Conservation (phyloP, 2,329 filamentous ascomycete genomes). For the Trichoderma sp. region DNA sequence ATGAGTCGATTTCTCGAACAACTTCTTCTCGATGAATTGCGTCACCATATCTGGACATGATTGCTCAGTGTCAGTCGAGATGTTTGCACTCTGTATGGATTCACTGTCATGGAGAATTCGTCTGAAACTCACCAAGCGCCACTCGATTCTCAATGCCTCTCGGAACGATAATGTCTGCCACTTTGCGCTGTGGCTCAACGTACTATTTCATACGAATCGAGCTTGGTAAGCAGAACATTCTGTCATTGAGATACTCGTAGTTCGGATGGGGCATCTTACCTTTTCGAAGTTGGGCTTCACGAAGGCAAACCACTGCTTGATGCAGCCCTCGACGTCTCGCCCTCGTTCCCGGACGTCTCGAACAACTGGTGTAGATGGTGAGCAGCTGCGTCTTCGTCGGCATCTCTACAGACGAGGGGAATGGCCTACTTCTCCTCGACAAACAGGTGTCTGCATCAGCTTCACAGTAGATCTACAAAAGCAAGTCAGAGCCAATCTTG, state of each 20-base stretch:
- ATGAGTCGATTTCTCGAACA: conserved; percentile 80
- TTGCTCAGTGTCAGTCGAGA: conserved; percentile 16
- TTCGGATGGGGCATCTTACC: conserved; percentile 40
- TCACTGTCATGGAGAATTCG: no score
- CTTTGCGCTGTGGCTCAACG: conserved; percentile 87
- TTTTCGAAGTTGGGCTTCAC: conserved; percentile 97
- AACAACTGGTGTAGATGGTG: conserved; percentile 56
- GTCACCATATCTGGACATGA: conserved; percentile 76
- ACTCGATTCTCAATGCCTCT: conserved; percentile 93
- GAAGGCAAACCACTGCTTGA: conserved; percentile 96
- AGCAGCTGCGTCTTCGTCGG: conserved; percentile 9
- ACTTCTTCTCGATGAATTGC: conserved; percentile 85
- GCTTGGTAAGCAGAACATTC: neutral
- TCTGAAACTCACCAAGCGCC: conserved; percentile 66
- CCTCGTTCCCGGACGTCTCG: conserved; percentile 89
- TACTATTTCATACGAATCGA: conserved; percentile 51
- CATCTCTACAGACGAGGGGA: neutral
- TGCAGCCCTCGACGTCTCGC: conserved; percentile 88
- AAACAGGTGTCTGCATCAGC: conserved; percentile 94
- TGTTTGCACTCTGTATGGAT: neutral
- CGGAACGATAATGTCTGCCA: conserved; percentile 94
- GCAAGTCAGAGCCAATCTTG: conserved; percentile 15
- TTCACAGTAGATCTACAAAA: conserved; percentile 83
- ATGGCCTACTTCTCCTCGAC: conserved; percentile 73
- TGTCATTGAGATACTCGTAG: neutral